Base-by-base conservation (phyloP, 108 stramenopile species). In the Nitzschia sp. region DNA sequence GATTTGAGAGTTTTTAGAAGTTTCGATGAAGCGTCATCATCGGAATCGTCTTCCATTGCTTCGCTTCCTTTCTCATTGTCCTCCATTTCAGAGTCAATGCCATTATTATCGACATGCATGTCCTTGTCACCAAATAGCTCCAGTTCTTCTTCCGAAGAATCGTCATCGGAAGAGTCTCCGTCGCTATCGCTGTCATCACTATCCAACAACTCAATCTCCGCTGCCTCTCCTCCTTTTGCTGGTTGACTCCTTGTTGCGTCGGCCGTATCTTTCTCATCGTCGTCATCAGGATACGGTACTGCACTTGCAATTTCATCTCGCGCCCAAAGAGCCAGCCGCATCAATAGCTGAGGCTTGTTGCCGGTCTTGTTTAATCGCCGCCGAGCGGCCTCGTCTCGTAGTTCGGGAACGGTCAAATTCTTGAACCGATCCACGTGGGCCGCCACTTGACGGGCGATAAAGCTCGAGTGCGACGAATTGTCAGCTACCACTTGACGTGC, bases 361-460 rank as follows among this genome's bases (percentile, higher is more conserved):
- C 70, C 92, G 9, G 62, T 78, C 21, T 69, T 63, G 56, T 66
- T 70, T 31, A 95, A 68, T 13, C 86, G 81, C 23, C 84, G 80
- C 28, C 73, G 63, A 21, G 81, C 81, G 1, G 90, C 83, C 66
- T 91, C 86, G 48, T 64, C 59, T 64, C 74, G 75, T 30, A 95
- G 54, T 75, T 92, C 91, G 1, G 91, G 94, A 25, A 92, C 84
- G 0, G 91, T 95, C n/a, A 92, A 64, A 18, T 64, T 69, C 28
- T 75, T 74, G 32, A 89, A 86, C 8, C 84, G 78, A 54, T 81
- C 66, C 17, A 77, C 77, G 26, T 89, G 68, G 6, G 80, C 82
- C 46, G 82, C 83, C 18, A 92, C 90, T 74, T 92, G 91, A 23
- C 94, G 75, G 2, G 87, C 78, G 56, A 95, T 80, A 68, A 95